phyloP scores from a whole-genome alignment of 306 rosid species.

The Medicago ruthenica region DNA sequence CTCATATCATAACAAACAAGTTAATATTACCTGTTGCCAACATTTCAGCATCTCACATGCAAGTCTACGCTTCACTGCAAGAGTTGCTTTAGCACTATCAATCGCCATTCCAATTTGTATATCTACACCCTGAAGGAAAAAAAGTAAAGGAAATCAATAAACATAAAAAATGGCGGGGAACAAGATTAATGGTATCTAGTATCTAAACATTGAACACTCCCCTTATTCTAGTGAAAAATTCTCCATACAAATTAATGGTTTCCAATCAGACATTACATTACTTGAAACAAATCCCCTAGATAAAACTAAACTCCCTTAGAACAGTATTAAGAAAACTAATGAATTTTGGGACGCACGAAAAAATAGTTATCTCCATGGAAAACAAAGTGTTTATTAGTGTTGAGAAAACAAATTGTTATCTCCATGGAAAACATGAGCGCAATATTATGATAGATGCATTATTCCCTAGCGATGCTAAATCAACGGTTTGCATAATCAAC shows the following conservation, averaged over 20 bases:
- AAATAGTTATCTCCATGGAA: background rate
- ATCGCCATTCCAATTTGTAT: conserved; percentile 98
- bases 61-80: conserved; percentile 98
- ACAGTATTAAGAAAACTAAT: too few species aligned
- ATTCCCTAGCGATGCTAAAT: background rate
- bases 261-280: background rate
- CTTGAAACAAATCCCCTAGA: too few species aligned
- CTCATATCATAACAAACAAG: background rate
- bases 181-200: conserved; percentile 6
- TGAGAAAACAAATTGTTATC: too few species aligned
- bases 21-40: conserved; percentile 87
- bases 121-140: conserved; percentile 74
- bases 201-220: background rate
- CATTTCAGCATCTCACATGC: conserved; percentile 98
- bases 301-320: too few species aligned
- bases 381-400: too few species aligned
- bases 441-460: background rate
- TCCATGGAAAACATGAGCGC: background rate
- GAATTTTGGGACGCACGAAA: too few species aligned
- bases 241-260: conserved; percentile 10
- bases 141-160: conserved; percentile 33
- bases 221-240: background rate
- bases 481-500: background rate
- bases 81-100: conserved; percentile 97
- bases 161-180: conserved; percentile 21